phyloP scores from a whole-genome alignment of 2,329 filamentous ascomycete genomes.

The Aspergillus udagawae region DNA sequence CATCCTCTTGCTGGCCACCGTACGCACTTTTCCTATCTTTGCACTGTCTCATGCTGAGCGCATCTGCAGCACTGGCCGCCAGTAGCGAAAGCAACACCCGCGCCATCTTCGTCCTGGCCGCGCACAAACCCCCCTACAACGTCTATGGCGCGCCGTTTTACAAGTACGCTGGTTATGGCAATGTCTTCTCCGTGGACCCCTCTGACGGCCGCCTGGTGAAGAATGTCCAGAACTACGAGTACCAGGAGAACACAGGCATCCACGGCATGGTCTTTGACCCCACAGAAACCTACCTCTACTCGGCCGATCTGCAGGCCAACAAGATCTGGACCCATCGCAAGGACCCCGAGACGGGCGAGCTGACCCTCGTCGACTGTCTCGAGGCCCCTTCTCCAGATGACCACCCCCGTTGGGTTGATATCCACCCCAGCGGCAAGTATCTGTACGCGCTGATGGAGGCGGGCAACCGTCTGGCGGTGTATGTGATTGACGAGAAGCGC shows the following conservation, averaged over 20 bases:
- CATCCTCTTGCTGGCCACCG: slow-evolving; percentile 73
- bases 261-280: slow-evolving; percentile 49
- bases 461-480: slow-evolving; percentile 79
- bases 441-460: slow-evolving; percentile 86
- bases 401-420: slow-evolving; percentile 84
- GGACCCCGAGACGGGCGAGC: slow-evolving; percentile 53
- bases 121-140: slow-evolving; percentile 69
- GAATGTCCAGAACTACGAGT: slow-evolving; percentile 46
- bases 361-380: slow-evolving; percentile 68
- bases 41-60: neutral
- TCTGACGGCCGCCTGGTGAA: slow-evolving; percentile 37
- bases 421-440: slow-evolving; percentile 72
- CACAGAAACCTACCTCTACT: slow-evolving; percentile 44
- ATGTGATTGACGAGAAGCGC: slow-evolving; percentile 69
- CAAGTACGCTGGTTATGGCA: slow-evolving; percentile 75
- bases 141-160: slow-evolving; percentile 93
- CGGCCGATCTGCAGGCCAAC: slow-evolving; percentile 47
- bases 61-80: slow-evolving; percentile 58
- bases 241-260: slow-evolving; percentile 42
- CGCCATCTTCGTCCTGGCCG: slow-evolving; percentile 83
- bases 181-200: slow-evolving; percentile 53
- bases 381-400: slow-evolving; percentile 67
- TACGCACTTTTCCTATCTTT: slow-evolving; percentile 40
- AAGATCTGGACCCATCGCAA: slow-evolving; percentile 78
- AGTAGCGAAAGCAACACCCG: slow-evolving; percentile 72